These are phyloP conservation scores for Galerina sulciceps DNA, from an alignment of 768 basidiomycete genomes.

Conservation along the genomic window DNA sequence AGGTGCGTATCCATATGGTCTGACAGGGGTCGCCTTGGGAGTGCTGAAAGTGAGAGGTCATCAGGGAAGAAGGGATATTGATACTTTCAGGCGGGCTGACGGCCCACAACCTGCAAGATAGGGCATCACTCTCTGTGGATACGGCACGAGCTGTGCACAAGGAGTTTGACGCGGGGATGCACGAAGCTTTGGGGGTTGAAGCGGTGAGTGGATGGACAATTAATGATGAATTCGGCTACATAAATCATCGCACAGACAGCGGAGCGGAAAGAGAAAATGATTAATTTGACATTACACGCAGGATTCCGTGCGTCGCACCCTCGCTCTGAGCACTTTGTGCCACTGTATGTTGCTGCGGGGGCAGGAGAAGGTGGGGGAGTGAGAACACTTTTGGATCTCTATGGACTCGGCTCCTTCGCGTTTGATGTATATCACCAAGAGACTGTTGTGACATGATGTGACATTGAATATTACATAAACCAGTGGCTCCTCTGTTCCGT, in stretches of 20 bases:
- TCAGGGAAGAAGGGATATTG: constrained; percentile 66
- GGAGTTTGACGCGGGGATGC: constrained; percentile 62
- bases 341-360: constrained; percentile 77
- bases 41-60: constrained; percentile 15
- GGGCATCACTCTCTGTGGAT: constrained; percentile 49
- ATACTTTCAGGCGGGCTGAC: constrained; percentile 74
- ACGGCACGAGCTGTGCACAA: constrained; percentile 52
- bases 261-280: constrained; percentile 59
- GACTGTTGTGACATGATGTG: constrained; percentile 18
- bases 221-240: constrained; percentile 11
- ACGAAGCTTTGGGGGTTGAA: constrained; percentile 52
- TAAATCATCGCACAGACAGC: constrained; percentile 38
- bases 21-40: constrained; percentile 17
- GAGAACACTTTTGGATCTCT: constrained; percentile 52
- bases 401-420: constrained; percentile 67
- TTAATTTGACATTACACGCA: constrained; percentile 56
- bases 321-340: constrained; percentile 81
- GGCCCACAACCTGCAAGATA: constrained; percentile 68
- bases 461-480: neutral
- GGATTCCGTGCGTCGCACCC: constrained; percentile 75
- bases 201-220: constrained; percentile 45
- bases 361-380: constrained; percentile 64
- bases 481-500: no score
- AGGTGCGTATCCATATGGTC: constrained; percentile 43
- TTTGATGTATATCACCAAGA: constrained; percentile 49